Conservation (phyloP, 495 filamentous ascomycete species). For the Bacidia gigantensis region DNA sequence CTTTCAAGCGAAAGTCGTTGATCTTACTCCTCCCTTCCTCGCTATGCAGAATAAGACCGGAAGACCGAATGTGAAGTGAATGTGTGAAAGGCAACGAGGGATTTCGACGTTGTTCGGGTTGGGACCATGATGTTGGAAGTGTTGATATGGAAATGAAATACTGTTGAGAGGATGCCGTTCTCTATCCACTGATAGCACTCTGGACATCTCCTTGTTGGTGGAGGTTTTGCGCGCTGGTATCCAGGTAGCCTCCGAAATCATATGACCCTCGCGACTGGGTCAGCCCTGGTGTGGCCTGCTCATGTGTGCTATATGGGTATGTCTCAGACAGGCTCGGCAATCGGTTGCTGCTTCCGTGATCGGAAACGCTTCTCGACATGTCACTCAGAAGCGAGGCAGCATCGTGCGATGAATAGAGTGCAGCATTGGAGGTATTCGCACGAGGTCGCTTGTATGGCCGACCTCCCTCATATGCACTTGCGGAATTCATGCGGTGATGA, state of each 20-base stretch:
- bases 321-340: slow-evolving; percentile 1
- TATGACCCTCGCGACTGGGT: background rate
- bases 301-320: background rate
- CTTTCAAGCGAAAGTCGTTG: background rate
- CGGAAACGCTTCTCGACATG: slow-evolving; percentile 1
- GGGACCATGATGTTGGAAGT: background rate
- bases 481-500: background rate
- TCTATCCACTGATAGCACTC: background rate
- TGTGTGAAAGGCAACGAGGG: background rate
- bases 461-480: background rate
- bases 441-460: background rate
- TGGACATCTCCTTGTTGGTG: background rate
- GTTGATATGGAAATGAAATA: background rate
- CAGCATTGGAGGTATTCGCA: slow-evolving; percentile 1
- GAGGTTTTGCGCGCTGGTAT: background rate
- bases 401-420: slow-evolving; percentile 1
- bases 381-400: background rate
- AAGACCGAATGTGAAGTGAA: background rate
- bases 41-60: background rate
- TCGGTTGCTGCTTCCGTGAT: slow-evolving; percentile 1
- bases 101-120: too few species aligned
- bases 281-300: background rate
- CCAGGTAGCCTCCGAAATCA: background rate
- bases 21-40: background rate
- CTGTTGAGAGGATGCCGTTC: background rate